Evolutionary conservation across 306 rosid genomes (phyloP).

Genomic region (Quercus variabilis): DNA sequence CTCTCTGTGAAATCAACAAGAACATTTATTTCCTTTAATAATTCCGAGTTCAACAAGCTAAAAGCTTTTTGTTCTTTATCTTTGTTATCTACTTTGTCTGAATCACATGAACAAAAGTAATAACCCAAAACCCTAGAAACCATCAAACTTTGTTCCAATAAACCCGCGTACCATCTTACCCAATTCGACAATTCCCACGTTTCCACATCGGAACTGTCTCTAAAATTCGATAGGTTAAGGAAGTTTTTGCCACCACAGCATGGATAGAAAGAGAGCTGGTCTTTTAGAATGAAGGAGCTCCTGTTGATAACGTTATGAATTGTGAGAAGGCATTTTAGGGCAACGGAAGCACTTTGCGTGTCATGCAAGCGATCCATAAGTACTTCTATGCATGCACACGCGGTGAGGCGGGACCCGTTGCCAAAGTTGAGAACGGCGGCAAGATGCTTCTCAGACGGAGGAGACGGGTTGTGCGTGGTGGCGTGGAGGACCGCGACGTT

Average conservation of each 20-base stretch:
- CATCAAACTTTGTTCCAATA: constrained; percentile 51
- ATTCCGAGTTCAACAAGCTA: constrained; percentile 29
- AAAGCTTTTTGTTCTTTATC: constrained; percentile 3
- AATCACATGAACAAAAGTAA: neutral
- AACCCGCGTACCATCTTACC: constrained; percentile 77
- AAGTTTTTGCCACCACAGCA: constrained; percentile 63
- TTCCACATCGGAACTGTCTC: constrained; percentile 48
- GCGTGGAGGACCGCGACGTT: constrained; percentile 60
- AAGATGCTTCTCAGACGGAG: constrained; percentile 49
- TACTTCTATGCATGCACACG: constrained; percentile 48
- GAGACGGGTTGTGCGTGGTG: constrained; percentile 59
- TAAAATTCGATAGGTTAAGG: constrained; percentile 58
- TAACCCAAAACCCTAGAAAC: constrained; percentile 48
- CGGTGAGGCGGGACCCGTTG: constrained; percentile 26
- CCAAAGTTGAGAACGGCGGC: constrained; percentile 46
- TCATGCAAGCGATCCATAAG: constrained; percentile 71
- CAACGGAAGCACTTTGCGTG: constrained; percentile 62
- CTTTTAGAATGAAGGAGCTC: constrained; percentile 52
- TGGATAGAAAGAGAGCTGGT: constrained; percentile 52
- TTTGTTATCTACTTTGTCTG: neutral
- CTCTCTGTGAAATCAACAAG: constrained; percentile 50
- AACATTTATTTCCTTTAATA: constrained; percentile 36
- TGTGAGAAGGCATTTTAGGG: constrained; percentile 76
- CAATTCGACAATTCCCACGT: constrained; percentile 49
- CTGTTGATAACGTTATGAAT: constrained; percentile 44